Percentiles rank a stretch among this genome's conserved stretches.
phyloP scores from a whole-genome alignment of 768 basidiomycete genomes.

The Phallus indusiatus region DNA sequence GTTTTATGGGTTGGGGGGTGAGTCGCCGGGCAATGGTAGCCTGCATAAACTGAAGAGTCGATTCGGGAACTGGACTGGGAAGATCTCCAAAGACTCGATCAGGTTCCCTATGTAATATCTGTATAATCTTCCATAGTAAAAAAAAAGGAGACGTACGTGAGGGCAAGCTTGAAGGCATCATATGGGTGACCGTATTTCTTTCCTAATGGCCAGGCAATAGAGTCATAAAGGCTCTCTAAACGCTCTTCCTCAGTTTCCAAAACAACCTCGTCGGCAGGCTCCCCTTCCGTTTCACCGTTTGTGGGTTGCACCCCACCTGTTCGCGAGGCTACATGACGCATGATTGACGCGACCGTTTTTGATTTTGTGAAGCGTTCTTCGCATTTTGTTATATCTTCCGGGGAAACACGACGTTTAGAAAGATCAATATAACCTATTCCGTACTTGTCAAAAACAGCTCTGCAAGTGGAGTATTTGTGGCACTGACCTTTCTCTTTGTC shows the following conservation, averaged over 20 bases:
- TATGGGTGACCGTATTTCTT: constrained; percentile 91
- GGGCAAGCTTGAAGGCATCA: constrained; percentile 95
- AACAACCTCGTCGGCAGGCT: constrained; percentile 30
- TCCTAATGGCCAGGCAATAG: constrained; percentile 88
- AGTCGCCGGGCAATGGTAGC: constrained; percentile 87
- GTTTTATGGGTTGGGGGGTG: constrained; percentile 97
- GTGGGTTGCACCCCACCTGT: constrained; percentile 26
- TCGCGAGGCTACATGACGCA: constrained; percentile 76
- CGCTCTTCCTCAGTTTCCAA: constrained; percentile 63
- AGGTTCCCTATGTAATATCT: constrained; percentile 39
- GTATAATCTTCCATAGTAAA: neutral
- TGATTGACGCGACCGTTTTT: constrained; percentile 88
- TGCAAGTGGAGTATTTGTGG: neutral
- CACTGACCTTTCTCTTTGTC: constrained; percentile 94
- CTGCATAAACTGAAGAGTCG: constrained; percentile 55
- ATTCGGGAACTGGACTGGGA: constrained; percentile 41
- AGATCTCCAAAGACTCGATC: constrained; percentile 78
- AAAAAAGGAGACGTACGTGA: constrained; percentile 53
- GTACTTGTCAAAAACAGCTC: neutral
- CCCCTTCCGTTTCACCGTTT: constrained; percentile 32
- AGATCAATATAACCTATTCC: constrained; percentile 95
- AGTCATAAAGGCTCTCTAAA: constrained; percentile 81
- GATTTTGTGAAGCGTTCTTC: constrained; percentile 98
- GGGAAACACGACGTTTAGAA: constrained; percentile 94
- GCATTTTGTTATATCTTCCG: constrained; percentile 98